Evolutionary conservation across 2,329 filamentous ascomycete species (phyloP).

Genomic region (Botrytis byssoidea): DNA sequence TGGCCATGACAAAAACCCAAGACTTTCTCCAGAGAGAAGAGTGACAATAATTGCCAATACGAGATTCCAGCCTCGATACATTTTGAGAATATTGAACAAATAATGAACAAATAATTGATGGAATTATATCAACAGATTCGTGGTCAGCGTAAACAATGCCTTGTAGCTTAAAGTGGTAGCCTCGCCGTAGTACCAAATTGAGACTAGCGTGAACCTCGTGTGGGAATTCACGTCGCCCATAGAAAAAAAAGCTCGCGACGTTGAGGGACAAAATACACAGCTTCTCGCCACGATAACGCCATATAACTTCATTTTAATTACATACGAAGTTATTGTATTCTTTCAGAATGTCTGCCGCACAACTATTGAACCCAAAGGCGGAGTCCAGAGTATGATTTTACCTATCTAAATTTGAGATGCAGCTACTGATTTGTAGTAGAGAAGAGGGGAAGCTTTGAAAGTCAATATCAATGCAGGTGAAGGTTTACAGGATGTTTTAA

Average conservation of each 20-base stretch:
- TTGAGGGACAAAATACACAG: conserved; percentile 17
- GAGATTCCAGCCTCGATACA: conserved; percentile 32
- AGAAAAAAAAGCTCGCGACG: conserved; percentile 21
- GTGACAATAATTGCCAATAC: conserved; percentile 27
- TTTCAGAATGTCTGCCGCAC: conserved; percentile 83
- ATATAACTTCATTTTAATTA: conserved; percentile 20
- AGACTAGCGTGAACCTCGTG: conserved; percentile 18
- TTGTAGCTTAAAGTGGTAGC: background rate
- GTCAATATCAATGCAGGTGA: conserved; percentile 98
- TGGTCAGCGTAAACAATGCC: conserved; percentile 1
- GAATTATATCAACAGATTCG: background rate
- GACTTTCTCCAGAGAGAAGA: conserved; percentile 28
- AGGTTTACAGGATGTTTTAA: conserved; percentile 88
- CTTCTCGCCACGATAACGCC: conserved; percentile 8
- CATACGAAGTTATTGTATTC: conserved; percentile 18
- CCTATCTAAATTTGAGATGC: conserved; percentile 26
- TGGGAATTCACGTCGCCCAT: conserved; percentile 22
- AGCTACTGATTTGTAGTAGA: conserved; percentile 52
- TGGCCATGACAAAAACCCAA: conserved; percentile 38
- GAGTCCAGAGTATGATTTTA: conserved; percentile 78
- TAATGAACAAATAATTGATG: background rate
- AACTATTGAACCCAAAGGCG: conserved; percentile 97
- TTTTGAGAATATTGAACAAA: conserved; percentile 24
- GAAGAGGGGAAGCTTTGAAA: conserved; percentile 91
- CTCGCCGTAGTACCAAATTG: conserved; percentile 10